Percentiles rank a stretch among this genome's conserved stretches.
These are phyloP conservation scores for Candida tibetensis DNA, from an alignment of 805 yeast genomes.

Conservation along the genomic window DNA sequence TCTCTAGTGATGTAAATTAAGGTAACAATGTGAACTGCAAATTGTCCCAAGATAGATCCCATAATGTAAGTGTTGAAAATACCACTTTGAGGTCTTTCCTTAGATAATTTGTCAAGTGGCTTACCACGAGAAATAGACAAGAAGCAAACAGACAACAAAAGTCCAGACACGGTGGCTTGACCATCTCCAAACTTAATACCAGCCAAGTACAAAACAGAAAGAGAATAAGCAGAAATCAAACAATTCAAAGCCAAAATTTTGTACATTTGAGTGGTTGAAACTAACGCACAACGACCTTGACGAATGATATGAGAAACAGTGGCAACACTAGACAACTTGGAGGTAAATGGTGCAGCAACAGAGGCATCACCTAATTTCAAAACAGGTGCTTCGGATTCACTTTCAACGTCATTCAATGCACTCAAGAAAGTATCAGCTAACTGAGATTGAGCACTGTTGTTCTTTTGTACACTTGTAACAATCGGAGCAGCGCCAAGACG, in stretches of 20 bases:
- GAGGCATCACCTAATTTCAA: slow-evolving; percentile 97
- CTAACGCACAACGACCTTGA: slow-evolving; percentile 97
- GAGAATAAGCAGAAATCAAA: slow-evolving; percentile 92
- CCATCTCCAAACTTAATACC: slow-evolving; percentile 98
- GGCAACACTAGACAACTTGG: slow-evolving; percentile 86
- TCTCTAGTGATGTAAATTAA: slow-evolving; percentile 79
- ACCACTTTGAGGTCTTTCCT: slow-evolving; percentile 96
- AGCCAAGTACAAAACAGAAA: slow-evolving; percentile 89
- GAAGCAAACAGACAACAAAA: slow-evolving; percentile 90
- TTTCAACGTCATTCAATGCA: slow-evolving; percentile 50
- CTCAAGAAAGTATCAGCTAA: slow-evolving; percentile 64
- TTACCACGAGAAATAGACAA: slow-evolving; percentile 91
- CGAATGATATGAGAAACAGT: slow-evolving; percentile 92
- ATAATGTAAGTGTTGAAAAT: slow-evolving; percentile 92
- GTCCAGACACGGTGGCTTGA: slow-evolving; percentile 95
- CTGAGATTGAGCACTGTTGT: slow-evolving; percentile 16
- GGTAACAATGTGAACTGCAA: slow-evolving; percentile 85
- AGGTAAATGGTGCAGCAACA: slow-evolving; percentile 98
- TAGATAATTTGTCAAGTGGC: slow-evolving; percentile 83
- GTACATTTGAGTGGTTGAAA: slow-evolving; percentile 98
- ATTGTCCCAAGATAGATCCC: slow-evolving; percentile 97
- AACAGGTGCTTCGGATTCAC: slow-evolving; percentile 86
- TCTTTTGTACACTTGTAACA: slow-evolving; percentile 22
- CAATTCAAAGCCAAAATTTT: slow-evolving; percentile 96
- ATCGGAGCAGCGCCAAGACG: slow-evolving; percentile 28